Percentiles rank a stretch among this genome's conserved stretches.
phyloP scores from a whole-genome alignment of 148 eudicot species.

The Spergularia marina region DNA sequence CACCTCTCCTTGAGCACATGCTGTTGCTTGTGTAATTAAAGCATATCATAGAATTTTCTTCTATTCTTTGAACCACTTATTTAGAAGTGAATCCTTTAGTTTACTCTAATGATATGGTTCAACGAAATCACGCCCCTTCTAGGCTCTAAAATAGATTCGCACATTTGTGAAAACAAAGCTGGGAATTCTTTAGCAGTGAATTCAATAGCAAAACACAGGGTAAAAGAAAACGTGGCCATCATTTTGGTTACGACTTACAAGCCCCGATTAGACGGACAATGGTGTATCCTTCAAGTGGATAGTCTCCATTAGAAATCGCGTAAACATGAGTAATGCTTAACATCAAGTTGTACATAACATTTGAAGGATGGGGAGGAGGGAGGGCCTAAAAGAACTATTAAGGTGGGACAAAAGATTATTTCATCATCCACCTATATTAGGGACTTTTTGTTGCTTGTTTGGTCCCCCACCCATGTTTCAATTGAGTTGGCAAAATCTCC shows the following conservation, averaged over 20 bases:
- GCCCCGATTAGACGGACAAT: not conserved
- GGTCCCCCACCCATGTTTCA: slow-evolving; percentile 37
- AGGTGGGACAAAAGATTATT: slow-evolving; percentile 22
- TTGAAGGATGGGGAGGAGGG: not conserved
- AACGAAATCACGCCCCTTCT: no score
- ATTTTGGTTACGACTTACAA: not conserved
- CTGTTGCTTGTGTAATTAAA: slow-evolving; percentile 16
- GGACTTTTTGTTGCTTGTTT: slow-evolving; percentile 24
- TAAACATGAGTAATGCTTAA: not conserved
- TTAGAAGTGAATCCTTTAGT: no score
- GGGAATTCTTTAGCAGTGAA: no score
- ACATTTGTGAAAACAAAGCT: no score
- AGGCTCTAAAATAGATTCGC: no score
- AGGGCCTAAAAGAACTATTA: slow-evolving; percentile 5
- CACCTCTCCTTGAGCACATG: slow-evolving; percentile 21
- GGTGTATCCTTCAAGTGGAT: not conserved
- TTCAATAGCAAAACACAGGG: no score
- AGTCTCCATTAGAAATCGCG: no score
- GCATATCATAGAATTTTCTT: slow-evolving; percentile 1
- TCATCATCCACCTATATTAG: slow-evolving; percentile 21
- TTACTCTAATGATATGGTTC: no score
- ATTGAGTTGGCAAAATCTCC: slow-evolving; percentile 33
- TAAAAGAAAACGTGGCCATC: not conserved
- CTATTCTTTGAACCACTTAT: no score
- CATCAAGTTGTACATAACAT: not conserved